phyloP scores from a whole-genome alignment of 192 early-diverging fungal species.

The Chytriomyces sp. region DNA sequence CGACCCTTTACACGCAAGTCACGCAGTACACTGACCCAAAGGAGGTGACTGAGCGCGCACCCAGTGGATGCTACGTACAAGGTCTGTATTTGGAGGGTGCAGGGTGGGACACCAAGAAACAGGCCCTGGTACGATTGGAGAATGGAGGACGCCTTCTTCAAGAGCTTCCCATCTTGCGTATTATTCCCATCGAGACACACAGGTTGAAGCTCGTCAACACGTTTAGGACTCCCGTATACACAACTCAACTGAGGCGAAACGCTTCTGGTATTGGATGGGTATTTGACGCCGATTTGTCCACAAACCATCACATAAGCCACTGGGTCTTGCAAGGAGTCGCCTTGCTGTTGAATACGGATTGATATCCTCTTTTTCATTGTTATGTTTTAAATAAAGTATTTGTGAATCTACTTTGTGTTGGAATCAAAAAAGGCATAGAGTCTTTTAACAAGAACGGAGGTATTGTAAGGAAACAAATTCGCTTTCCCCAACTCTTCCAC shows the following conservation, averaged over 20 bases:
- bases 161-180: constrained; percentile 61
- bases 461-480: not conserved
- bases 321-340: constrained; percentile 66
- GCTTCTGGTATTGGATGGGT: constrained; percentile 67
- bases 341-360: constrained; percentile 60
- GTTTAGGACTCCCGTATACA: constrained; percentile 67
- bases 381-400: not conserved
- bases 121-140: constrained; percentile 50
- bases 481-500: not conserved
- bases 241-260: constrained; percentile 61
- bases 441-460: not conserved
- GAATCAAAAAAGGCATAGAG: not conserved
- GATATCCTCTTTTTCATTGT: not conserved
- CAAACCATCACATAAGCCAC: constrained; percentile 58
- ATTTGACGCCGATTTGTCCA: constrained; percentile 63
- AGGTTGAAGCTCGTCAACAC: constrained; percentile 64
- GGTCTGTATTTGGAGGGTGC: constrained; percentile 66
- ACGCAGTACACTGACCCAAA: constrained; percentile 55
- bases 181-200: constrained; percentile 64
- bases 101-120: constrained; percentile 56
- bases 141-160: constrained; percentile 56
- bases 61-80: constrained; percentile 61
- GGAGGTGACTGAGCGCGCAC: constrained; percentile 56
- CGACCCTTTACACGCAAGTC: constrained; percentile 66
- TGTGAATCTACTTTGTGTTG: not conserved